These are phyloP conservation scores for Pichia sp. DNA, from an alignment of 1,139 yeast species.

Conservation along the genomic window DNA sequence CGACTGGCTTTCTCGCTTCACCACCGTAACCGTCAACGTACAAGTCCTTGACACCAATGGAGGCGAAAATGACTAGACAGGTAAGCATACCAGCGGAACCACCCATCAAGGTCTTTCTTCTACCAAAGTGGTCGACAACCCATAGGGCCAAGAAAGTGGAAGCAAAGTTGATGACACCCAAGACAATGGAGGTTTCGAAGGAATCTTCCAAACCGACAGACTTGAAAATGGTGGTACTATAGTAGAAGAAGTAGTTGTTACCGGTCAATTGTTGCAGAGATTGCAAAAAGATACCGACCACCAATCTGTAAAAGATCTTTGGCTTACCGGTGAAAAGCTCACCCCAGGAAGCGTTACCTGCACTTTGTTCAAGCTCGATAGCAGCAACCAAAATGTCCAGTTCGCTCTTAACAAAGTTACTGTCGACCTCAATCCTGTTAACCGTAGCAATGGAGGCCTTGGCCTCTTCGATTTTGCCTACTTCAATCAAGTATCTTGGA, in stretches of 20 bases:
- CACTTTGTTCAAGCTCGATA: constrained; percentile 56
- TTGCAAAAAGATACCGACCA: constrained; percentile 63
- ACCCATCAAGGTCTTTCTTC: constrained; percentile 58
- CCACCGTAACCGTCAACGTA: constrained; percentile 48
- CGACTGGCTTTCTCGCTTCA: constrained; percentile 45
- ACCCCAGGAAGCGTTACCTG: constrained; percentile 66
- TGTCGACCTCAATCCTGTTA: constrained; percentile 57
- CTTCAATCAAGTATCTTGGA: constrained; percentile 64
- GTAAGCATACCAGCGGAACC: constrained; percentile 65
- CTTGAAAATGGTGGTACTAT: constrained; percentile 71
- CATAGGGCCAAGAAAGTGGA: constrained; percentile 68
- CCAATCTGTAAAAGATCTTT: constrained; percentile 57
- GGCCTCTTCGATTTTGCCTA: constrained; percentile 54
- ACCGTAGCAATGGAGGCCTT: constrained; percentile 56
- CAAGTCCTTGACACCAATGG: constrained; percentile 62
- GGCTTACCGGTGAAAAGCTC: constrained; percentile 66
- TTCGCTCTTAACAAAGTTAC: constrained; percentile 55
- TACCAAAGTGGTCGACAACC: constrained; percentile 65
- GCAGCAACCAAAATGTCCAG: constrained; percentile 59
- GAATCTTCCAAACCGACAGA: constrained; percentile 74
- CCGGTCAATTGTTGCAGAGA: constrained; percentile 76
- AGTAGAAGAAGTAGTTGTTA: constrained; percentile 77
- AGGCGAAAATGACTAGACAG: constrained; percentile 62
- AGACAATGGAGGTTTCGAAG: constrained; percentile 68
- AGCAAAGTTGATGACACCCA: constrained; percentile 74